A percentile compares a stretch with the other conserved stretches of the same genome.
Conservation (phyloP, 495 filamentous ascomycete genomes). For the Lentithecium fluviatile region DNA sequence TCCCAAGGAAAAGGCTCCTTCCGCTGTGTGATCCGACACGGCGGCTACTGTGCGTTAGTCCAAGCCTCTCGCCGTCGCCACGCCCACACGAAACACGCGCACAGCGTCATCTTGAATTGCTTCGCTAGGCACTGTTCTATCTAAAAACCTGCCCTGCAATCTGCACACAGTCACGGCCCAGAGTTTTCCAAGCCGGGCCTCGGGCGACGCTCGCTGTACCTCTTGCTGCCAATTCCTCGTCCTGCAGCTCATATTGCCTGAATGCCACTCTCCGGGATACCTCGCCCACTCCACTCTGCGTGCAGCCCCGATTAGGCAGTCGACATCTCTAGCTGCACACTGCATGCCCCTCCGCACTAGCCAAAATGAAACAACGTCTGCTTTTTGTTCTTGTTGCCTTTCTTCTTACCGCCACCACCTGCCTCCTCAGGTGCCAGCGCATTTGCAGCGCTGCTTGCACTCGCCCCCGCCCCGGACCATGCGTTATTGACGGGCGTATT, state of each 20-base stretch:
- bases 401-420: slow-evolving; percentile 58
- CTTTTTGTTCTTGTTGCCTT: slow-evolving; percentile 78
- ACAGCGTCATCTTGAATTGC: too few relatives aligned
- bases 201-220: too few relatives aligned
- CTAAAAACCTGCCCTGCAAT: too few relatives aligned
- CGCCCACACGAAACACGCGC: too few relatives aligned
- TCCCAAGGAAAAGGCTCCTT: too few relatives aligned
- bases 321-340: slow-evolving; percentile 18
- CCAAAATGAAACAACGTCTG: slow-evolving; percentile 64
- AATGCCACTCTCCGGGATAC: background rate
- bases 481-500: slow-evolving; percentile 42
- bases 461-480: slow-evolving; percentile 46
- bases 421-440: slow-evolving; percentile 4
- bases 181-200: too few relatives aligned
- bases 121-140: too few relatives aligned
- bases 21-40: too few relatives aligned
- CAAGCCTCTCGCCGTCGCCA: too few relatives aligned
- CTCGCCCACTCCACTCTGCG: too few relatives aligned
- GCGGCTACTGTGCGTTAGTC: too few relatives aligned
- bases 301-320: slow-evolving; percentile 7
- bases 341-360: slow-evolving; percentile 25
- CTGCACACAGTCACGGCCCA: too few relatives aligned
- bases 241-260: slow-evolving; percentile 3
- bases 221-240: background rate
- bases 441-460: slow-evolving; percentile 35